Conservation (phyloP, 2,329 filamentous ascomycete species). For the Cladosporium sphaerospermum region DNA sequence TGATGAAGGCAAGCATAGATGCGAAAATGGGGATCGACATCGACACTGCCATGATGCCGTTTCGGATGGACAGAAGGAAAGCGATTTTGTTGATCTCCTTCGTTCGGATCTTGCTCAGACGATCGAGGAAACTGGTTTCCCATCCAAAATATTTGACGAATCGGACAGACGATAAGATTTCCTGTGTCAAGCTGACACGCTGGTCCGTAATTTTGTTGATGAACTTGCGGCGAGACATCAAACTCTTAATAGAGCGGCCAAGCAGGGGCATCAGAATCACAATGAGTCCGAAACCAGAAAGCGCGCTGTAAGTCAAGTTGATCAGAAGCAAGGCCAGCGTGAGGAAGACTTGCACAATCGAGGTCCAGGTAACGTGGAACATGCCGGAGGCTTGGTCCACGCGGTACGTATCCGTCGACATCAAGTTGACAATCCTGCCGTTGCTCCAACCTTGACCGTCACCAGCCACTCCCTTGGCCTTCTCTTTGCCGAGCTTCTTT, state of each 20-base stretch:
- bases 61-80: constrained; percentile 72
- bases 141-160: constrained; percentile 98
- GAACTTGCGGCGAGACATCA: constrained; percentile 66
- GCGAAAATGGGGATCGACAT: constrained; percentile 88
- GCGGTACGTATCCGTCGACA: constrained; percentile 93
- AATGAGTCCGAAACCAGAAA: constrained; percentile 80
- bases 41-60: constrained; percentile 76
- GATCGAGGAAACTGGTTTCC: constrained; percentile 78
- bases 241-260: constrained; percentile 66
- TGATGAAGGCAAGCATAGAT: constrained; percentile 92
- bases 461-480: constrained; percentile 48
- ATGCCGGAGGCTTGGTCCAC: constrained; percentile 82
- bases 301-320: constrained; percentile 83
- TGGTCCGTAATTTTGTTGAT: constrained; percentile 96
- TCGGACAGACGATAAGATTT: constrained; percentile 82
- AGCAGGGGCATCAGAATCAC: constrained; percentile 72
- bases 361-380: constrained; percentile 88
- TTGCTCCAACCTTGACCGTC: constrained; percentile 86
- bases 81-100: constrained; percentile 81
- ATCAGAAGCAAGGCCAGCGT: constrained; percentile 74
- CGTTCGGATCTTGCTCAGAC: constrained; percentile 66
- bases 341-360: constrained; percentile 70
- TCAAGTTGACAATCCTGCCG: constrained; percentile 83
- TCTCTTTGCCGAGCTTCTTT: constrained; percentile 40
- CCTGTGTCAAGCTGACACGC: constrained; percentile 82